phyloP scores from a whole-genome alignment of 805 yeast genomes.

The Candida koratica region DNA sequence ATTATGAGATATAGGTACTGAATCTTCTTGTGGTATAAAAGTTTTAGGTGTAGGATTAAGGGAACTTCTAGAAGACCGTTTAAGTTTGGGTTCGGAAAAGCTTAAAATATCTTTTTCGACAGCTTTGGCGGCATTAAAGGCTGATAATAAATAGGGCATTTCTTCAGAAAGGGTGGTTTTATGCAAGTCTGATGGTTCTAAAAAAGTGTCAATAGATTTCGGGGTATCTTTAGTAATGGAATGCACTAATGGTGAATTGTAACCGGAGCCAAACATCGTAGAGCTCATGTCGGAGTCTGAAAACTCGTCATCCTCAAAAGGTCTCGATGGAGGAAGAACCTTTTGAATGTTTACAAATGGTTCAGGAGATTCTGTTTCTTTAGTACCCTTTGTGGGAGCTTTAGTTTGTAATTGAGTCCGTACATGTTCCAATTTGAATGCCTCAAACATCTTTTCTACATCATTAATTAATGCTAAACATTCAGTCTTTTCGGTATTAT shows the following conservation, averaged over 20 bases:
- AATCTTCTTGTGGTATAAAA: neutral
- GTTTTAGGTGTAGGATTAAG: conserved; percentile 7
- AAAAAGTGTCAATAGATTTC: conserved; percentile 1
- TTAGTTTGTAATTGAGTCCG: neutral
- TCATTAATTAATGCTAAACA: conserved; percentile 65
- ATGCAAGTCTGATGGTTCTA: conserved; percentile 35
- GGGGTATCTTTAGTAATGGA: conserved; percentile 31
- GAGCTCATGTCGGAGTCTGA: conserved; percentile 27
- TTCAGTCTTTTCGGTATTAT: conserved; percentile 57
- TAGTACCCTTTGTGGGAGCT: neutral
- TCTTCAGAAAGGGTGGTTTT: conserved; percentile 59
- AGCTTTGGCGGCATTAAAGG: conserved; percentile 59
- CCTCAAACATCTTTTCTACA: conserved; percentile 70
- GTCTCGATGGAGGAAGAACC: neutral
- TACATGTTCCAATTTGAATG: conserved; percentile 34
- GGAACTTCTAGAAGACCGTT: conserved; percentile 6
- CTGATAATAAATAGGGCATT: conserved; percentile 61
- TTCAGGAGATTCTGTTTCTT: conserved; percentile 3
- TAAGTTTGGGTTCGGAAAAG: conserved; percentile 17
- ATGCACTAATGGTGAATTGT: conserved; percentile 35
- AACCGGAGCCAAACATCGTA: conserved; percentile 16
- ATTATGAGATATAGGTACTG: conserved; percentile 2
- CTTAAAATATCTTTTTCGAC: conserved; percentile 47
- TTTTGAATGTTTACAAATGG: conserved; percentile 8
- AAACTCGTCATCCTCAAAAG: conserved; percentile 16